Conservation (phyloP, 345 rosid species). For the Syzygium grande region DNA sequence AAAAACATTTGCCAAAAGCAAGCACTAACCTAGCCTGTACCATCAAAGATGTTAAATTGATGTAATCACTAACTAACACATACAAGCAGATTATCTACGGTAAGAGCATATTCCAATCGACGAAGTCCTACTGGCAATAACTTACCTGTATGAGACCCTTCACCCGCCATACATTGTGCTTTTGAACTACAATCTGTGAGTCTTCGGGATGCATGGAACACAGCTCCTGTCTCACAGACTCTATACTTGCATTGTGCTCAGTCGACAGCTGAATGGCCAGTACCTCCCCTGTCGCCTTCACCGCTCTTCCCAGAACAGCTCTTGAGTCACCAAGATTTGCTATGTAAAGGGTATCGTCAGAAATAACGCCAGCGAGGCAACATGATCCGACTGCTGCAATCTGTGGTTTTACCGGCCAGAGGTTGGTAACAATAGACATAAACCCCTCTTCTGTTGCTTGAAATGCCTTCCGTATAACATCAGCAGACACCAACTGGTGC, state of each 20-base stretch:
- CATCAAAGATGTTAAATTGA: not conserved
- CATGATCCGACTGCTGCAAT: conserved; percentile 52
- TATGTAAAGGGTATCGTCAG: conserved; percentile 28
- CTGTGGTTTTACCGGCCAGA: conserved; percentile 40
- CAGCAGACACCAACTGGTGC: conserved; percentile 41
- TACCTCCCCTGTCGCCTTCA: conserved; percentile 39
- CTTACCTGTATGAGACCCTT: conserved; percentile 45
- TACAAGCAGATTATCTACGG: not conserved
- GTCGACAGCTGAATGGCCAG: conserved; percentile 34
- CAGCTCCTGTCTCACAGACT: conserved; percentile 43
- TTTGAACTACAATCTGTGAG: conserved; percentile 33
- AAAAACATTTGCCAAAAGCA: not conserved
- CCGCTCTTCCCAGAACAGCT: conserved; percentile 40
- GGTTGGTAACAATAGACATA: conserved; percentile 30
- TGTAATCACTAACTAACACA: not conserved
- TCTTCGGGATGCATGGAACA: conserved; percentile 37
- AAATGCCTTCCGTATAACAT: conserved; percentile 39
- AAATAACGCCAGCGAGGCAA: conserved; percentile 37
- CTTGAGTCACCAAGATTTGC: conserved; percentile 49
- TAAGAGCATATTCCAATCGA: not conserved
- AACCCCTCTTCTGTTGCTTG: conserved; percentile 53
- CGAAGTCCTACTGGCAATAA: not conserved
- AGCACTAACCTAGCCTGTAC: not conserved
- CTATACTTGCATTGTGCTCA: conserved; percentile 38
- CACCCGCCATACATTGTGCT: conserved; percentile 46